Conservation (phyloP, 179 eudicot genomes). For the Vitellaria paradoxa region DNA sequence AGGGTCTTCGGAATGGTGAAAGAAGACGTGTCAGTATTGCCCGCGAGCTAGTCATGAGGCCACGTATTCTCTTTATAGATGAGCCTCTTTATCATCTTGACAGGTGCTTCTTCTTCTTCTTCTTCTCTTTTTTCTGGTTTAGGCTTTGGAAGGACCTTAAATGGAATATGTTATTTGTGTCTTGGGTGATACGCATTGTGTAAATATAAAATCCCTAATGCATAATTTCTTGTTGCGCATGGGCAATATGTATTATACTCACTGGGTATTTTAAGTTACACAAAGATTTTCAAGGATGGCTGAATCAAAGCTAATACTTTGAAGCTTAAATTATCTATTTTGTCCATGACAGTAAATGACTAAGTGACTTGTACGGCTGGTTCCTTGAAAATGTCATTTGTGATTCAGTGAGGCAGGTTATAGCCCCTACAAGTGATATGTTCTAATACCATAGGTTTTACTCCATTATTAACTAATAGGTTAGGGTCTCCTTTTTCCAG, state of each 20-base stretch:
- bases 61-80: conserved; percentile 77
- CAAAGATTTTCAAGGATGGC: background rate
- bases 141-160: background rate
- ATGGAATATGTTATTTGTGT: background rate
- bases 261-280: background rate
- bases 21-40: conserved; percentile 94
- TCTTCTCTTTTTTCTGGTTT: conserved; percentile 9
- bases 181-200: background rate
- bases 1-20: conserved; percentile 95
- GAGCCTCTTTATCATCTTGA: conserved; percentile 99
- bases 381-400: background rate
- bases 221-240: background rate
- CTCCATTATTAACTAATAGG: conserved; percentile 9
- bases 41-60: conserved; percentile 95
- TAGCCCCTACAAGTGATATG: background rate
- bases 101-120: conserved; percentile 45
- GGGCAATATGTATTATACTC: background rate
- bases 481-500: conserved; percentile 35
- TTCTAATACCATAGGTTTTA: background rate
- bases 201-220: background rate
- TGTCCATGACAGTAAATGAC: background rate
- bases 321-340: background rate
- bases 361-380: background rate
- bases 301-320: background rate
- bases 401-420: conserved; percentile 5